Conservation (phyloP, 257 asterid species). For the Leonotis leonurus region DNA sequence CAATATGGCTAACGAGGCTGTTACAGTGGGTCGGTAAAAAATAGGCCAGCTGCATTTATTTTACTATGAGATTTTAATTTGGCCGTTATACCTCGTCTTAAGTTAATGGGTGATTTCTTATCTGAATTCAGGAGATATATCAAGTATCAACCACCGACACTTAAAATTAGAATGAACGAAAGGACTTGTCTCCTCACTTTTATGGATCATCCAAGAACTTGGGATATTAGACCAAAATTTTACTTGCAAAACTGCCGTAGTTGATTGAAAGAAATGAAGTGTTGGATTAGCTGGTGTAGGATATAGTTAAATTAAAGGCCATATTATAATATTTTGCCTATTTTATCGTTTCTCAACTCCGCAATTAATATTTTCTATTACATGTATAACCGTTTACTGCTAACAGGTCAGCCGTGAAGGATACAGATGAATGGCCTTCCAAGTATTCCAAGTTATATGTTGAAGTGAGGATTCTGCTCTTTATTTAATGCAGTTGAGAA, state of each 20-base stretch:
- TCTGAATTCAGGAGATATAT: too few relatives aligned
- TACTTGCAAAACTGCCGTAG: not conserved
- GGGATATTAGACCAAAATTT: not conserved
- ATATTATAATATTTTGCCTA: conserved; percentile 9
- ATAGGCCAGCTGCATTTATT: conserved; percentile 3
- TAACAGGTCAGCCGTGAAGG: conserved; percentile 79
- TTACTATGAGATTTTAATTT: not conserved
- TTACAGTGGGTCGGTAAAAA: not conserved
- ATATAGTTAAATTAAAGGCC: not conserved
- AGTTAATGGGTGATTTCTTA: not conserved
- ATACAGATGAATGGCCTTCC: conserved; percentile 98
- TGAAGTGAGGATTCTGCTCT: conserved; percentile 51
- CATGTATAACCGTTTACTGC: conserved; percentile 9
- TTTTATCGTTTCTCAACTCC: not conserved
- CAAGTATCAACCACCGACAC: not conserved
- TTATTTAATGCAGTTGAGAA: conserved; percentile 6
- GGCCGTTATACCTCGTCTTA: not conserved
- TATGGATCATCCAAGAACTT: not conserved
- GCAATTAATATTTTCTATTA: not conserved
- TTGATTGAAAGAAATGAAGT: not conserved
- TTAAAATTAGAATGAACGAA: not conserved
- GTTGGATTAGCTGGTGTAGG: not conserved
- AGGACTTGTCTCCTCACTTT: conserved; percentile 6
- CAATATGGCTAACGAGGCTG: not conserved
- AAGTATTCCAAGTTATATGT: conserved; percentile 86